Percentiles rank a stretch among this genome's conserved stretches.
Evolutionary conservation across 345 rosid species (phyloP).

Genomic region (Alliaria petiolata): DNA sequence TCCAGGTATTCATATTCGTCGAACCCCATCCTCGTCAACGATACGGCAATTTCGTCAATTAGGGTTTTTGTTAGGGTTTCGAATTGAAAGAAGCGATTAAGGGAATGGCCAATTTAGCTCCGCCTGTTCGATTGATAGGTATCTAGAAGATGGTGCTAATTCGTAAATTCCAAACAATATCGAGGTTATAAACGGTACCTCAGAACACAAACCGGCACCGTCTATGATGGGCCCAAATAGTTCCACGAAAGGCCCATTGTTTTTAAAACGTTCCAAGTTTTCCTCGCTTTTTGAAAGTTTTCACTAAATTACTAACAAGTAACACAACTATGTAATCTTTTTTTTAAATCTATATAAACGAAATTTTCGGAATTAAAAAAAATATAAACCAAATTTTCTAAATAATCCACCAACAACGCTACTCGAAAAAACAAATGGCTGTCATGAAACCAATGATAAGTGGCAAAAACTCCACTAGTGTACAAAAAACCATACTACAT

Average conservation of each 20-base stretch:
- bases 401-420: not conserved
- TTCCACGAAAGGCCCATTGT: not conserved
- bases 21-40: constrained; percentile 52
- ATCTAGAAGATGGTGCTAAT: not conserved
- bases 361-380: not conserved
- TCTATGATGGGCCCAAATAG: not conserved
- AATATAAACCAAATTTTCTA: not conserved
- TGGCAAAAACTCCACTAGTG: constrained; percentile 23
- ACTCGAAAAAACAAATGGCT: not conserved
- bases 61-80: constrained; percentile 31
- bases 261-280: not conserved
- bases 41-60: constrained; percentile 1
- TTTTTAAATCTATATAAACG: not conserved
- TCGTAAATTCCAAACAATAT: not conserved
- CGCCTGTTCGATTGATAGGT: constrained; percentile 13
- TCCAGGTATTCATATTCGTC: constrained; percentile 97
- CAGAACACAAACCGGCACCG: not conserved
- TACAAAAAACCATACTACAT: constrained; percentile 18
- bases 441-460: not conserved
- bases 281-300: too few relatives aligned
- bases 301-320: not conserved
- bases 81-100: not conserved
- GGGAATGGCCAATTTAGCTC: not conserved
- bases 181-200: constrained; percentile 13
- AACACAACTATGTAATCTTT: not conserved